phyloP scores from a whole-genome alignment of 768 basidiomycete species.

The Botryobasidium botryosum region DNA sequence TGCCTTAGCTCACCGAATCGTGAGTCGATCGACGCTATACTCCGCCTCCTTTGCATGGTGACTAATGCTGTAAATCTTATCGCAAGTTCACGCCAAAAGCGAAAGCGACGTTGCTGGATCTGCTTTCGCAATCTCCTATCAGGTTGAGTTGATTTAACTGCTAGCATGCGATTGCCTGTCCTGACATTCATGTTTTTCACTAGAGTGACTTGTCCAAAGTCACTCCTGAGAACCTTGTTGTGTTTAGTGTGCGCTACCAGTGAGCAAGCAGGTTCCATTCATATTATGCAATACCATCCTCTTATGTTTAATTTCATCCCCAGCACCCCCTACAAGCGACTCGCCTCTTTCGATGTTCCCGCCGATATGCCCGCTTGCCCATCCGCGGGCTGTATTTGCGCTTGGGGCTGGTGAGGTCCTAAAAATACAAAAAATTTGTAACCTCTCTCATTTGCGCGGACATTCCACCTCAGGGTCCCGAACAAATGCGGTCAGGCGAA shows the following conservation, averaged over 20 bases:
- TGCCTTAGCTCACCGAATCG: not conserved
- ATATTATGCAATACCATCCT: not conserved
- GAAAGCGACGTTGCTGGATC: not conserved
- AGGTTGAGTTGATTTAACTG: not conserved
- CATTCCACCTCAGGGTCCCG: not conserved
- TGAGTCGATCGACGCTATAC: not conserved
- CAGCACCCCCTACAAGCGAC: constrained; percentile 9
- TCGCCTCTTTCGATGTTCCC: constrained; percentile 1
- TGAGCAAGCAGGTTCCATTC: not conserved
- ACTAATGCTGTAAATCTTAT: not conserved
- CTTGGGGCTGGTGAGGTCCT: not conserved
- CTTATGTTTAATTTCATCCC: not conserved
- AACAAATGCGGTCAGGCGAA: constrained; percentile 6
- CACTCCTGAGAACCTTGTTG: constrained; percentile 1
- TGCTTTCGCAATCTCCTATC: not conserved
- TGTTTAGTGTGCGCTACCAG: not conserved
- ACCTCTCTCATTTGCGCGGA: constrained; percentile 1
- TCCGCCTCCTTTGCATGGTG: not conserved
- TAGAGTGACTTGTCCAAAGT: not conserved
- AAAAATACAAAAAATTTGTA: not conserved
- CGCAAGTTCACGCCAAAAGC: not conserved
- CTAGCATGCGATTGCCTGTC: not conserved
- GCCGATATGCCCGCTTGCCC: constrained; percentile 5
- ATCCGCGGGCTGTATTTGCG: constrained; percentile 7
- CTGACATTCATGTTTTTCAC: not conserved